Percentiles rank a stretch among this genome's conserved stretches.
These are phyloP conservation scores for Rosa hybrid DNA, from an alignment of 331 rosid genomes.

Conservation along the genomic window DNA sequence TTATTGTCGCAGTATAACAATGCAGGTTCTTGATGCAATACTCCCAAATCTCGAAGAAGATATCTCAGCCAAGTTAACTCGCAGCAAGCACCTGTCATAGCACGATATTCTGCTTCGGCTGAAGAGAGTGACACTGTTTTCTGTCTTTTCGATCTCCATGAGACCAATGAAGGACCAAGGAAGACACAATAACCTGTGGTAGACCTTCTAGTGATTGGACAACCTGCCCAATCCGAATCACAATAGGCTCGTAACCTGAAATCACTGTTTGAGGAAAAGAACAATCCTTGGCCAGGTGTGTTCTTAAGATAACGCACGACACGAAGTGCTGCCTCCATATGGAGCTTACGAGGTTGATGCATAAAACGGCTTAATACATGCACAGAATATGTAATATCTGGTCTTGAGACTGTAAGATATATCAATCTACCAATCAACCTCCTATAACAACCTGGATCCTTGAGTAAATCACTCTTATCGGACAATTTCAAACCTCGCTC, in stretches of 20 bases:
- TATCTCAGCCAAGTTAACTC: neutral
- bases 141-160: neutral
- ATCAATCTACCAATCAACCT: neutral
- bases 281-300: neutral
- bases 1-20: neutral
- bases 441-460: neutral
- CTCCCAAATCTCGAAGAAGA: neutral
- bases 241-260: neutral
- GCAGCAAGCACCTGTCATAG: neutral
- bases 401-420: neutral
- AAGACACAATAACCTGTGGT: neutral
- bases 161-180: neutral
- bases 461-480: neutral
- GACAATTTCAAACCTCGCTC: neutral
- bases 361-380: neutral
- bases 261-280: neutral
- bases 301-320: neutral
- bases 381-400: neutral
- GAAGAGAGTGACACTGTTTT: neutral
- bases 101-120: neutral
- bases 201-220: neutral
- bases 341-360: neutral
- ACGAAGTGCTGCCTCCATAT: neutral
- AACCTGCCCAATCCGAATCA: neutral
- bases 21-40: accelerated